Evolutionary conservation across 805 yeast species (phyloP).

Genomic region (Pichia nakasei): DNA sequence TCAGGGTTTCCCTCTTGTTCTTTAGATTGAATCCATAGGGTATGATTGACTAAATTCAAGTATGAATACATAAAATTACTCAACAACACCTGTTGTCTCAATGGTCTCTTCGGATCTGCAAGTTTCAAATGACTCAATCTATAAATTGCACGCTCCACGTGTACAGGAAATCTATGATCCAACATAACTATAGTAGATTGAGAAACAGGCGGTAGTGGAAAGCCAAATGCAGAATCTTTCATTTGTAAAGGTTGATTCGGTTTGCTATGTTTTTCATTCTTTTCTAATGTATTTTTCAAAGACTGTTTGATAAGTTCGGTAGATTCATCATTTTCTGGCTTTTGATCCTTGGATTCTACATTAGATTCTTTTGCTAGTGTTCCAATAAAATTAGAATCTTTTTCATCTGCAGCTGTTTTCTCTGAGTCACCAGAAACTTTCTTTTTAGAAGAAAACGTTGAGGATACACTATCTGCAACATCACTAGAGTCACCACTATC

Average conservation of each 20-base stretch:
- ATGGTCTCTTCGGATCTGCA: conserved; percentile 87
- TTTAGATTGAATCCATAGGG: conserved; percentile 61
- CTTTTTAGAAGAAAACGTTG: too few species aligned
- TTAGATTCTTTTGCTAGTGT: neutral
- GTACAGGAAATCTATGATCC: conserved; percentile 83
- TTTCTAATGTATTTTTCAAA: conserved; percentile 19
- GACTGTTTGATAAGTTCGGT: conserved; percentile 8
- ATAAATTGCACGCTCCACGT: conserved; percentile 93
- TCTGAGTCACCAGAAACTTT: too few species aligned
- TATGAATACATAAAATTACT: conserved; percentile 98
- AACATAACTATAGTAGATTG: conserved; percentile 71
- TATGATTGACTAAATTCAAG: conserved; percentile 88
- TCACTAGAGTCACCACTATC: too few species aligned
- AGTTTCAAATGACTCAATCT: conserved; percentile 85
- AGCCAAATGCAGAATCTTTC: conserved; percentile 80
- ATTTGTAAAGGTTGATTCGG: conserved; percentile 52
- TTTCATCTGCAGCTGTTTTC: too few species aligned
- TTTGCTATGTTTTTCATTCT: conserved; percentile 25
- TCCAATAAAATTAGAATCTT: neutral
- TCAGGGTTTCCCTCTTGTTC: conserved; percentile 26
- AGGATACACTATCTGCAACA: too few species aligned
- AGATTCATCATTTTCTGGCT: conserved; percentile 2
- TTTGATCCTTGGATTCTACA: neutral
- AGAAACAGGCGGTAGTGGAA: conserved; percentile 76
- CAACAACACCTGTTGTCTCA: conserved; percentile 84